Percentiles rank a stretch among this genome's conserved stretches.
phyloP scores from a whole-genome alignment of 2,329 filamentous ascomycete genomes.

The Ophiostoma piceae region DNA sequence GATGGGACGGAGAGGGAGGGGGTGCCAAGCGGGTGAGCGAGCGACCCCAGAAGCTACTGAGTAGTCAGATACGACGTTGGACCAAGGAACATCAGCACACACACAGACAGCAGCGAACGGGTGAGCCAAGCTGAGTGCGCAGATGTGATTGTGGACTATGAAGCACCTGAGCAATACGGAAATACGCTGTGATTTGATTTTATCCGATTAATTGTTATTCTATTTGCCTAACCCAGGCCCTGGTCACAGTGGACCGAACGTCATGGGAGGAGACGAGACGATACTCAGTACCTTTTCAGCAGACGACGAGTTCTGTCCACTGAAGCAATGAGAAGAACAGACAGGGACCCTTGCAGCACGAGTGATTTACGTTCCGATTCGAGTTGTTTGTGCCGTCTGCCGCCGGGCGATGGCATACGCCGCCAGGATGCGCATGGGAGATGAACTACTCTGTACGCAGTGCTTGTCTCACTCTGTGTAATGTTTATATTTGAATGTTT shows the following conservation, averaged over 20 bases:
- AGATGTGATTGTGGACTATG: neutral
- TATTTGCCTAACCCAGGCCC: conserved; percentile 8
- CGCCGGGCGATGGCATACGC: conserved; percentile 5
- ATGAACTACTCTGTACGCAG: neutral
- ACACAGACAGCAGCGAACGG: neutral
- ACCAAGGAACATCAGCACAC: neutral
- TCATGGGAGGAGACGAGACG: neutral
- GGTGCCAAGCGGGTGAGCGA: neutral
- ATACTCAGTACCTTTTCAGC: no score
- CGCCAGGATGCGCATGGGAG: neutral
- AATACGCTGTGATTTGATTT: neutral
- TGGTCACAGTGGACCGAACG: neutral
- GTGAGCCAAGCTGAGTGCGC: neutral
- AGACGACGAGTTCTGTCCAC: no score
- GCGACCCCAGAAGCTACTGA: neutral
- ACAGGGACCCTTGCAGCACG: conserved; percentile 6
- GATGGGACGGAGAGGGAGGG: neutral
- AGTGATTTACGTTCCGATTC: neutral
- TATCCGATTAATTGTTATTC: neutral
- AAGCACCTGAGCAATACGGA: conserved; percentile 1
- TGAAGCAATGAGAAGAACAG: neutral
- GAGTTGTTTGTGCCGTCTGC: neutral
- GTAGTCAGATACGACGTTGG: conserved; percentile 4
- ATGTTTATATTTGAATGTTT: neutral
- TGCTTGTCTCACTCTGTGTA: neutral